These are phyloP conservation scores for Rhynchosporium graminicola DNA, from an alignment of 2,329 filamentous ascomycete species.

Conservation along the genomic window DNA sequence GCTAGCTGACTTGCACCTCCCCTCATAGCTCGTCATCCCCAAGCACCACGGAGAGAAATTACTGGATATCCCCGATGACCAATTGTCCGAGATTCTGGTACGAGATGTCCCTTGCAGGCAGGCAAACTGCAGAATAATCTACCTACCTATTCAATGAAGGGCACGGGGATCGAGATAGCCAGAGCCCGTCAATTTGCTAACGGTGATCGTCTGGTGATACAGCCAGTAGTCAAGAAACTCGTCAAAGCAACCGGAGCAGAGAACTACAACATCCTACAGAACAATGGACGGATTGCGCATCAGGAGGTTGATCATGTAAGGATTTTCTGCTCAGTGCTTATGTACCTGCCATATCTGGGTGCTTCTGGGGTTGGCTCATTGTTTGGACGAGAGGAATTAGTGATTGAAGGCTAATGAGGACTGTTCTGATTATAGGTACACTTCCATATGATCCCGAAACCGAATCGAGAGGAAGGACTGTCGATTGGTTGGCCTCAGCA, in stretches of 20 bases:
- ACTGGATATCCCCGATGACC: conserved; percentile 87
- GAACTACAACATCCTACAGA: conserved; percentile 94
- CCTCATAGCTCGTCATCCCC: conserved; percentile 78
- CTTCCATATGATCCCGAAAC: conserved; percentile 98
- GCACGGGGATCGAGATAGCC: too few species aligned
- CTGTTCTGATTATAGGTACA: conserved; percentile 63
- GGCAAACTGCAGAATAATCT: too few species aligned
- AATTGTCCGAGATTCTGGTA: conserved; percentile 79
- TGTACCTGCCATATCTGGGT: conserved; percentile 37
- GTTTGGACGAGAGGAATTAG: not conserved
- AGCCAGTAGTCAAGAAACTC: conserved; percentile 85
- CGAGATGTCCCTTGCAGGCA: conserved; percentile 30
- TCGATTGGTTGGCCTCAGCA: conserved; percentile 78
- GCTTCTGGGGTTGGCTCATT: not conserved
- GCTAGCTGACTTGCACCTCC: not conserved
- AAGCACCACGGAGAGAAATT: conserved; percentile 94
- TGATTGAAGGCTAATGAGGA: not conserved
- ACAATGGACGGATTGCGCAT: conserved; percentile 90
- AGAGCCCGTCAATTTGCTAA: not conserved
- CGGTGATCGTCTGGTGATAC: conserved; percentile 7
- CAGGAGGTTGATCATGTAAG: conserved; percentile 89
- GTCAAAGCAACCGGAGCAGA: conserved; percentile 72
- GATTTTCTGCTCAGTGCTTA: too few species aligned
- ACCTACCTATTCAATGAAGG: too few species aligned
- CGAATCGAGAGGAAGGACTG: conserved; percentile 78